A percentile compares a stretch with the other conserved stretches of the same genome.
These are phyloP conservation scores for Trichoderma oligosporum DNA, from an alignment of 2,329 filamentous ascomycete species.

Conservation along the genomic window DNA sequence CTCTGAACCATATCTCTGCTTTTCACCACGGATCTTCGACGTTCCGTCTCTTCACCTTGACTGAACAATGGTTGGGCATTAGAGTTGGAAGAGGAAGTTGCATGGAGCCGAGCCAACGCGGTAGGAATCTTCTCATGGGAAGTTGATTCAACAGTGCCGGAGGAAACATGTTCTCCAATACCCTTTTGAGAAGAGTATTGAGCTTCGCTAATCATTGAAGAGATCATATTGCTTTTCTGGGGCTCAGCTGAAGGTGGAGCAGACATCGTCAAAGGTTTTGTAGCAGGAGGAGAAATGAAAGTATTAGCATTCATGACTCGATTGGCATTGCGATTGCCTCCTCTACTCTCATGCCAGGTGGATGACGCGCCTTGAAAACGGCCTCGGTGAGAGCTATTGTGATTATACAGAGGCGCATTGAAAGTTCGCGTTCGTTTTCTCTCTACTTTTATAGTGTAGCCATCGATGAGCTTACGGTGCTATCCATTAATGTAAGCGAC, in stretches of 20 bases:
- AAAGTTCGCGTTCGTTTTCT: conserved; percentile 33
- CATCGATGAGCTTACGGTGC: conserved; percentile 34
- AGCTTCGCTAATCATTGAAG: neutral
- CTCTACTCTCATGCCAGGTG: conserved; percentile 1
- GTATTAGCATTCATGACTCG: neutral
- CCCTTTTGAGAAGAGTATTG: neutral
- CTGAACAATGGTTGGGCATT: neutral
- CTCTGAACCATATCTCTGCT: neutral
- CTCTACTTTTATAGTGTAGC: conserved; percentile 36
- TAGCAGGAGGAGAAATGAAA: neutral
- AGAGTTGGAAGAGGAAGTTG: neutral
- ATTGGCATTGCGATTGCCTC: neutral
- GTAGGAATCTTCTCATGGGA: neutral
- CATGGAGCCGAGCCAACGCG: no score
- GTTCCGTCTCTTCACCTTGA: neutral
- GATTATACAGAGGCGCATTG: neutral
- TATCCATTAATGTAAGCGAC: conserved; percentile 21
- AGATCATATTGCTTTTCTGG: neutral
- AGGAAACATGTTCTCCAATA: neutral
- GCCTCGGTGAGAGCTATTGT: neutral
- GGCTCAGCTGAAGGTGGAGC: neutral
- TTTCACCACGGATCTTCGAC: neutral
- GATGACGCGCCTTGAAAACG: neutral
- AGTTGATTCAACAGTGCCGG: neutral
- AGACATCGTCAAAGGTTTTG: neutral